Base-by-base conservation (phyloP, 2,329 filamentous ascomycete species). In the Exophiala oligosperma region DNA sequence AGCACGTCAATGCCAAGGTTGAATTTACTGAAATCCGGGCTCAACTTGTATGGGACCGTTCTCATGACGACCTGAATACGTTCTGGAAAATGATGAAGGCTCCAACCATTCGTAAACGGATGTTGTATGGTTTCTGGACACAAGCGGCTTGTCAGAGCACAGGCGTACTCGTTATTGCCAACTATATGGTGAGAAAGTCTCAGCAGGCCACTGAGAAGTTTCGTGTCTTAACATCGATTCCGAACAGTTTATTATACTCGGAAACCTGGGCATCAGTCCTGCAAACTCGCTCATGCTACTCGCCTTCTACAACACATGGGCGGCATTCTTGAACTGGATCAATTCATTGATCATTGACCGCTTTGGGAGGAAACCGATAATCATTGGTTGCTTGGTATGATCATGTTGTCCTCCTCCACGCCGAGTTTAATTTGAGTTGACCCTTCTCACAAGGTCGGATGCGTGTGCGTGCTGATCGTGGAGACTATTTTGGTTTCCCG, bases 211-310 rank as follows among this genome's bases (percentile, higher is more conserved):
- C 17, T 17, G 73, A 17, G 17, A 17, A 17, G 17, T 17, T 17
- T 17, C 17, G 17, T 17, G 17, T 17, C 17, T 79, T 3, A 76
- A 78, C 46, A 73, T 75, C 47, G 75, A 74, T 60, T 78, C 78
- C 46, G 17, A 17, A 17, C 17, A 17, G 17, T 17, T 17, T 17
- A 17, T 17, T 17, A 17, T 17, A 17, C 17, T 17, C 72, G 73
- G 3, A 69, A 71, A 74, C 2, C 72, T 81, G 0, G 78, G 77
- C 4, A 62, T 73, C 50, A 64, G 54, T 35, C 69, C 67, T 35
- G 72, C 70, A 52, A 71, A 73, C 68, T 76, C 77, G 2, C 66
- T 79, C 21, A 70, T 79, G 2, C 64, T 79, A 17, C 73, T 71
- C 55, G 76, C 75, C 12, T 57, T 76, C 24, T 79, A 75, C 74